Evolutionary conservation across 106 monocot genomes (phyloP).

Genomic region (Ottelia alismoides): DNA sequence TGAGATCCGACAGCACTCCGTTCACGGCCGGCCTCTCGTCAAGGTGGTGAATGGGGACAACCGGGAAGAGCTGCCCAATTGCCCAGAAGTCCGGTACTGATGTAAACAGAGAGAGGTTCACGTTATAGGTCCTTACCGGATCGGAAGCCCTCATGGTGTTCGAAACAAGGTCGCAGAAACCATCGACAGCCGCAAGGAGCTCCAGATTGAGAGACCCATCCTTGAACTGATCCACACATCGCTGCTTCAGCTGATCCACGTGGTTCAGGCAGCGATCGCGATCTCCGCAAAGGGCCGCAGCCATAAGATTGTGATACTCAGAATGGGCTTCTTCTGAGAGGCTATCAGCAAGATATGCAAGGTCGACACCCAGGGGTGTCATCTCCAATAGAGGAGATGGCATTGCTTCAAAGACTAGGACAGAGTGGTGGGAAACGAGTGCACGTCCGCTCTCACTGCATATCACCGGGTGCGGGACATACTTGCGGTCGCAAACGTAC

Average conservation of each 20-base stretch:
- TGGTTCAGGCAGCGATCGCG: conserved; percentile 29
- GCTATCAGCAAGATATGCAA: conserved; percentile 31
- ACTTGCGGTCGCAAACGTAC: conserved; percentile 49
- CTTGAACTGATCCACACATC: conserved; percentile 68
- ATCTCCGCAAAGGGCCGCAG: conserved; percentile 44
- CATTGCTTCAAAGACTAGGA: conserved; percentile 65
- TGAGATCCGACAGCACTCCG: conserved; percentile 70
- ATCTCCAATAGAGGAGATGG: conserved; percentile 14
- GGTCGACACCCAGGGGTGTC: conserved; percentile 10
- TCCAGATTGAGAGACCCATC: conserved; percentile 72
- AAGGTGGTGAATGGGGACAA: conserved; percentile 85
- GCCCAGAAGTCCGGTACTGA: conserved; percentile 96
- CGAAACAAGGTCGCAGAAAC: conserved; percentile 59
- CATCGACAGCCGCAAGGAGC: conserved; percentile 79
- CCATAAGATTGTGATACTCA: conserved; percentile 54
- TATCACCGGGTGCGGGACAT: conserved; percentile 52
- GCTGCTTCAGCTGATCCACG: conserved; percentile 60
- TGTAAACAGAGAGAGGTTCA: conserved; percentile 84
- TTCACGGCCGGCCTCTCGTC: conserved; percentile 46
- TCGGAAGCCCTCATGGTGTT: conserved; percentile 20
- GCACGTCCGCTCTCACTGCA: conserved; percentile 88
- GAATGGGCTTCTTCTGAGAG: conserved; percentile 43
- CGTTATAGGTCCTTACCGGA: conserved; percentile 47
- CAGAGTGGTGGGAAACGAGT: conserved; percentile 74
- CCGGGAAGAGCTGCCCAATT: conserved; percentile 85